Evolutionary conservation across 1,139 yeast genomes (phyloP).

Genomic region (Eremothecium gossypii): DNA sequence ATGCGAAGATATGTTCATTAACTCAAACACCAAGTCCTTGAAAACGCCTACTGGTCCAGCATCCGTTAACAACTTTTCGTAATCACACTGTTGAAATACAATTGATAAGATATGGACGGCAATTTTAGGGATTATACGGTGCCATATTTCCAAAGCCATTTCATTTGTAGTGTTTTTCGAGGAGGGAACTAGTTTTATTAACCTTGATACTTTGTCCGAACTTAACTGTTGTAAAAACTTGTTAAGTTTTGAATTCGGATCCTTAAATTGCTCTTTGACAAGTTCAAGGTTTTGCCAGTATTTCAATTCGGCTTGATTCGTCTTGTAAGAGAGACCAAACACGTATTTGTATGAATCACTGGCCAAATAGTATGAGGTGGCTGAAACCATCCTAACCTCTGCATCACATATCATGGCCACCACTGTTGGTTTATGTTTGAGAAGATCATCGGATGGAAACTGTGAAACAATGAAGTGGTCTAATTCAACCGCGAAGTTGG

Average conservation of each 20-base stretch:
- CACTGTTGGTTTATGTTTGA: conserved; percentile 11
- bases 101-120: conserved; percentile 24
- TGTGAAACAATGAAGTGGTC: conserved; percentile 12
- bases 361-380: conserved; percentile 24
- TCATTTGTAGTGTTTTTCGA: conserved; percentile 9
- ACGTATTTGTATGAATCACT: conserved; percentile 18
- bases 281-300: conserved; percentile 9
- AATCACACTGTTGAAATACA: conserved; percentile 25
- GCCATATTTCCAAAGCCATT: conserved; percentile 25
- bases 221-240: conserved; percentile 12
- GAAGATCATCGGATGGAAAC: conserved; percentile 5
- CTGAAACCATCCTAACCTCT: conserved; percentile 24
- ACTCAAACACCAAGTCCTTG: conserved; percentile 21
- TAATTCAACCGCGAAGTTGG: conserved; percentile 26
- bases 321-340: conserved; percentile 19
- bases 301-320: conserved; percentile 5
- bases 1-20: conserved; percentile 17
- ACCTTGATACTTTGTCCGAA: conserved; percentile 14
- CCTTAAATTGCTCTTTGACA: conserved; percentile 9
- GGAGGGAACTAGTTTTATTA: conserved; percentile 6
- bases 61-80: conserved; percentile 16
- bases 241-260: conserved; percentile 11
- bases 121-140: conserved; percentile 22
- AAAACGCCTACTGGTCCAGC: conserved; percentile 19
- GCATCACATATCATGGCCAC: conserved; percentile 21